Evolutionary conservation across 177 flowering plant species (phyloP).

Genomic region (Telopea speciosissima): DNA sequence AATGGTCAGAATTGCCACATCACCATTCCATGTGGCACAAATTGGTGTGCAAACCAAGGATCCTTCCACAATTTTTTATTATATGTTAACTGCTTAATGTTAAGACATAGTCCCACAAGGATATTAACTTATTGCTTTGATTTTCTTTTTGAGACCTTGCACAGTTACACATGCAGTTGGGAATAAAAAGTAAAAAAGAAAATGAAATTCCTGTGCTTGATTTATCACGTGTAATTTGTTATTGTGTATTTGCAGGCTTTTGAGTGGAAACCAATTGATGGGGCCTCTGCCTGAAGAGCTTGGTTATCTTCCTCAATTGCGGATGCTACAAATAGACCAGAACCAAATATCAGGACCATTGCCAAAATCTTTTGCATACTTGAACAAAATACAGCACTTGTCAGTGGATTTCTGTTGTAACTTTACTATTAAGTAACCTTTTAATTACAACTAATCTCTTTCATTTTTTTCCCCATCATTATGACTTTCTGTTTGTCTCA

Average conservation of each 20-base stretch:
- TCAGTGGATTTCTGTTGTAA: slow-evolving; percentile 30
- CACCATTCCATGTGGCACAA: too few species aligned
- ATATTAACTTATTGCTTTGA: too few species aligned
- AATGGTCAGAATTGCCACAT: too few species aligned
- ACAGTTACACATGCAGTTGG: too few species aligned
- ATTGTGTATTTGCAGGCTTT: slow-evolving; percentile 38
- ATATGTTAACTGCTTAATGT: too few species aligned
- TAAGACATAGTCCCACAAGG: too few species aligned
- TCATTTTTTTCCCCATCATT: not conserved
- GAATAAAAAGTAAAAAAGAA: too few species aligned
- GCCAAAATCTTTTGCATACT: slow-evolving; percentile 61
- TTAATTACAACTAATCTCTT: not conserved
- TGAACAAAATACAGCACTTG: slow-evolving; percentile 46
- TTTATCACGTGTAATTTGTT: slow-evolving; percentile 1
- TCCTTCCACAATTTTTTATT: too few species aligned
- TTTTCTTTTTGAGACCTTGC: too few species aligned
- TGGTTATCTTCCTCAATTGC: slow-evolving; percentile 46
- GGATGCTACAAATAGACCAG: slow-evolving; percentile 58
- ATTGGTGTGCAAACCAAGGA: too few species aligned
- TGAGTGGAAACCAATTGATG: slow-evolving; percentile 61
- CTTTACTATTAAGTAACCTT: not conserved
- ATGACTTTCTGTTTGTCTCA: not conserved
- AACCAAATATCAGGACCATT: slow-evolving; percentile 58
- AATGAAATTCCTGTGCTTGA: not conserved
- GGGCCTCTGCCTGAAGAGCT: slow-evolving; percentile 71